Percentiles rank a stretch among this genome's conserved stretches.
These are phyloP conservation scores for Chenopodium berlandieri DNA, from an alignment of 148 eudicot species.

Conservation along the genomic window DNA sequence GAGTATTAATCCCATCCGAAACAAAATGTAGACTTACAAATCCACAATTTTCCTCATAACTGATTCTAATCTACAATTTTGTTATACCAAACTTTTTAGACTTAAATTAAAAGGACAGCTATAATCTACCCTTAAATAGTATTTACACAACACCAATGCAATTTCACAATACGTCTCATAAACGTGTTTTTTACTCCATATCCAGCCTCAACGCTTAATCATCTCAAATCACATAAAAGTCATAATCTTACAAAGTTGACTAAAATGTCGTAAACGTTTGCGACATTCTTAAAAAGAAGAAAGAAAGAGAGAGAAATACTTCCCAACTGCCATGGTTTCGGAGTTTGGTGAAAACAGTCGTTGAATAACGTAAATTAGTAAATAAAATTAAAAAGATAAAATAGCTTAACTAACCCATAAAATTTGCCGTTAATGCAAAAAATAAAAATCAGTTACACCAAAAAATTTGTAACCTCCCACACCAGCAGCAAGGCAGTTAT, in stretches of 20 bases:
- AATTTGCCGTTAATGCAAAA: conserved; percentile 29
- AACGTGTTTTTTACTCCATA: too few species aligned
- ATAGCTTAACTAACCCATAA: conserved; percentile 7
- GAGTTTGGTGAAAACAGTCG: conserved; percentile 34
- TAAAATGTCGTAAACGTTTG: background rate
- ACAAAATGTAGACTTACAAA: too few species aligned
- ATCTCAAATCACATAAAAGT: background rate
- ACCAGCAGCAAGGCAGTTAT: conserved; percentile 35
- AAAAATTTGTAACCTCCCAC: conserved; percentile 22
- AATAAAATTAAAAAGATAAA: conserved; percentile 2
- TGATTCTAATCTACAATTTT: too few species aligned
- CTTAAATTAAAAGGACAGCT: background rate
- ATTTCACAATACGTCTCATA: background rate
- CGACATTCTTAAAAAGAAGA: background rate
- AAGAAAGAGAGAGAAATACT: conserved; percentile 13
- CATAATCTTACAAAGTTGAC: background rate
- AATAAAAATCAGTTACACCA: conserved; percentile 30
- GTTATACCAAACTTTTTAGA: background rate
- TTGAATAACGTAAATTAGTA: conserved; percentile 26
- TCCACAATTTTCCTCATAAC: too few species aligned
- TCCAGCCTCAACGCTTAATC: too few species aligned
- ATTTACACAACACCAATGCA: background rate
- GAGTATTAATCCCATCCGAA: too few species aligned
- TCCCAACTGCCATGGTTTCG: conserved; percentile 37
- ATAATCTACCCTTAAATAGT: background rate